A percentile compares a stretch with the other conserved stretches of the same genome.
These are phyloP conservation scores for Artemisia tridentata DNA, from an alignment of 129 eudicot genomes.

Conservation along the genomic window DNA sequence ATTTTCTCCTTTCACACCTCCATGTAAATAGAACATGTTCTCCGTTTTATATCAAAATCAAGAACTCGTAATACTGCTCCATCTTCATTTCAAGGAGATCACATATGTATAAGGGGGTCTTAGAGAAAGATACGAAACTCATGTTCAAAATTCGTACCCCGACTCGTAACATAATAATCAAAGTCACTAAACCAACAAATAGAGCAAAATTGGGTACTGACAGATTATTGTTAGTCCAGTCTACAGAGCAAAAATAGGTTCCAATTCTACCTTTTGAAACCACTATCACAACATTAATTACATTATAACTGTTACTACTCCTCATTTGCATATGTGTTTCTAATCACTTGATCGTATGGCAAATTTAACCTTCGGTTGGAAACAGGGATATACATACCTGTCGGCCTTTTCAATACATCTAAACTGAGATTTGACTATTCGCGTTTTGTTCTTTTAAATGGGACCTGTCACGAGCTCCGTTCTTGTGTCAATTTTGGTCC, in stretches of 20 bases:
- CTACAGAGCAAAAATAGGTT: constrained; percentile 34
- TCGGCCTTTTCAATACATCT: constrained; percentile 4
- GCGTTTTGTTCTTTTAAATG: constrained; percentile 24
- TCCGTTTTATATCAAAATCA: background rate
- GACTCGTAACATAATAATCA: background rate
- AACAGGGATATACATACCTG: constrained; percentile 15
- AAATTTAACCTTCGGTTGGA: background rate
- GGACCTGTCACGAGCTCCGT: constrained; percentile 49
- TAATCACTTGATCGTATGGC: constrained; percentile 11
- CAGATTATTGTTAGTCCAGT: constrained; percentile 3
- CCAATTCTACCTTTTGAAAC: constrained; percentile 24
- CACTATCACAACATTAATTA: constrained; percentile 18
- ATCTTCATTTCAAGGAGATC: background rate
- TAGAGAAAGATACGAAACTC: background rate
- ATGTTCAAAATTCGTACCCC: background rate
- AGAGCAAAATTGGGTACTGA: background rate
- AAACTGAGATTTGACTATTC: constrained; percentile 4
- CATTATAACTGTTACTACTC: constrained; percentile 10
- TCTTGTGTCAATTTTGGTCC: constrained; percentile 30
- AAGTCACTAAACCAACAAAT: background rate
- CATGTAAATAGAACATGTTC: background rate
- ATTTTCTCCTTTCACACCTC: background rate
- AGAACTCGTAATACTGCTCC: background rate
- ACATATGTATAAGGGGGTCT: background rate
- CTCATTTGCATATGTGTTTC: constrained; percentile 23